Evolutionary conservation across 2,329 filamentous ascomycete species (phyloP), one percentile per base, ranked within the genome.

Genomic region (Dothidotthia symphoricarpi): DNA sequence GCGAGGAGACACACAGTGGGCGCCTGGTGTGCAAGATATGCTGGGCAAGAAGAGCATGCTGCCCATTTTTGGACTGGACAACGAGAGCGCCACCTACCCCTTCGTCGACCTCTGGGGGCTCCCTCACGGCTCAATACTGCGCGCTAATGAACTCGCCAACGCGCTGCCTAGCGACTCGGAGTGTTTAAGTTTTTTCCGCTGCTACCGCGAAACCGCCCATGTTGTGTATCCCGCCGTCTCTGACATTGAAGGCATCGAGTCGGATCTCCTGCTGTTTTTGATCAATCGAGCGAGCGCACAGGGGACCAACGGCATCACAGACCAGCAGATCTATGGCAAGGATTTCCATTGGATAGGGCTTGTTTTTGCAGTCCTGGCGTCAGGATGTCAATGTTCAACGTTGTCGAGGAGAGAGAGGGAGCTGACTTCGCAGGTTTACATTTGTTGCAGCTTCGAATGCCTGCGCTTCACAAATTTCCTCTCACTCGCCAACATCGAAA

Each of bases 381-480:
- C 77, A 16, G 80, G 80, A 14, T 79, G 77, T 39, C 79, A 82
- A 56, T 81, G 75, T 19, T 81, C 77, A 7, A 72, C 74, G 25
- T 59, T 81, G 31, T 72, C 75, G 3, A 71, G 76, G 16, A 80
- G 80, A 53, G 77, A 82, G 54, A 64, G 79, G 45, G 79, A 82
- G 51, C 59, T 82, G 49, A 82, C 78, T 6, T 82, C 80, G 8
- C 79, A 82, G 53, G 80, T 83, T 19, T 82, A 81, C 57, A 73
- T 82, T 4, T 83, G 80, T 63, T 83, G 80, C 61, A 79, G 77
- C 32, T 82, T 82, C 45, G 80, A 83, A 57, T 82, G 79, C 51
- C 68, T 82, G 16, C 75, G 80, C 13, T 78, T 81, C 62, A 80
- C 76, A 16, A 83, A 83, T 47, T 83, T 82, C 55, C 57, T 83